These are phyloP conservation scores for Citrullus amarus DNA, from an alignment of 306 rosid species.

Conservation along the genomic window DNA sequence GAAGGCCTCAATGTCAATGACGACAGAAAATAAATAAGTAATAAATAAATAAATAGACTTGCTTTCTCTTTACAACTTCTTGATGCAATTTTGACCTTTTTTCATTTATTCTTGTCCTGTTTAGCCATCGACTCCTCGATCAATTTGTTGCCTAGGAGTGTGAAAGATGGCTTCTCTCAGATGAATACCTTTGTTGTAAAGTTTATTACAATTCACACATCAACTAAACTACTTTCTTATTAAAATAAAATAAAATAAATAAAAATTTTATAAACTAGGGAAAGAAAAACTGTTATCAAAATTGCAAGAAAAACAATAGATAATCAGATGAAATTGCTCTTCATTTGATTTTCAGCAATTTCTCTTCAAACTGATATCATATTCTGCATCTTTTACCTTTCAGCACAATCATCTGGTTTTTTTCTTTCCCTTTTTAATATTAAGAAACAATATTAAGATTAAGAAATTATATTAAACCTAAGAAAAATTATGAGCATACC, in stretches of 20 bases:
- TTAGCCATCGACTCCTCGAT: background rate
- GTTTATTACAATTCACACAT: background rate
- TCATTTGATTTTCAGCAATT: background rate
- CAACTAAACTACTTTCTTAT: background rate
- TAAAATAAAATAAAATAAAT: background rate
- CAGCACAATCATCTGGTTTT: background rate
- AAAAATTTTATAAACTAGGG: background rate
- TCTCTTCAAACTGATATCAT: background rate
- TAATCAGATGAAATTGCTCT: background rate
- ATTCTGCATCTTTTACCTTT: background rate
- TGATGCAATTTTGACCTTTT: background rate
- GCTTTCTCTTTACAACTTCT: background rate
- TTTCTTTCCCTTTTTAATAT: background rate
- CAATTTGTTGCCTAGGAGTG: background rate
- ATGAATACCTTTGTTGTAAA: background rate
- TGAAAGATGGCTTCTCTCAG: background rate
- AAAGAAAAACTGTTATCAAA: background rate
- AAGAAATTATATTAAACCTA: background rate
- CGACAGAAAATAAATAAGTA: background rate
- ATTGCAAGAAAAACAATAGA: background rate
- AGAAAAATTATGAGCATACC: constrained; percentile 28
- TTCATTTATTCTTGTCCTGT: background rate
- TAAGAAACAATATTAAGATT: background rate
- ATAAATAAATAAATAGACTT: background rate
- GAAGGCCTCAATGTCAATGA: background rate